phyloP scores from a whole-genome alignment of 78 protist species.

The Blattamonas nauphoetae region DNA sequence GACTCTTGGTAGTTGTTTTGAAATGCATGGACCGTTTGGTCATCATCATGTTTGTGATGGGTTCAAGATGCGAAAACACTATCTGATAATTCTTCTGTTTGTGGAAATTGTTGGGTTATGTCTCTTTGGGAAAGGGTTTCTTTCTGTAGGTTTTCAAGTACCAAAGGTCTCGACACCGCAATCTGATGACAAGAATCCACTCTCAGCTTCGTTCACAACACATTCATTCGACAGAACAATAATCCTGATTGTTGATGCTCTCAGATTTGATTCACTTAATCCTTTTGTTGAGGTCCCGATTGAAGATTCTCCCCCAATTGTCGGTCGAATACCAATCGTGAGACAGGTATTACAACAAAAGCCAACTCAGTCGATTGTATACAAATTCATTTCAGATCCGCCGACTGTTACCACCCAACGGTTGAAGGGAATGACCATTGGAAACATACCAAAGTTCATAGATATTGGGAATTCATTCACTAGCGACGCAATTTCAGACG shows the following conservation, averaged over 20 bases:
- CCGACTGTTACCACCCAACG: background rate
- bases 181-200: too few relatives aligned
- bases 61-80: too few relatives aligned
- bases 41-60: too few relatives aligned
- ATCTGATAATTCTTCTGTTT: too few relatives aligned
- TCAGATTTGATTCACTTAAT: background rate
- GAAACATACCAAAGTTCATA: background rate
- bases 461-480: background rate
- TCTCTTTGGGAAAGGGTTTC: too few relatives aligned
- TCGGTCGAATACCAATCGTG: background rate
- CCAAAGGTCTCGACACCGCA: too few relatives aligned
- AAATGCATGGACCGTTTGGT: too few relatives aligned
- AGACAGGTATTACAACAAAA: background rate
- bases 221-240: background rate
- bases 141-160: too few relatives aligned
- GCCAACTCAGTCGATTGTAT: background rate
- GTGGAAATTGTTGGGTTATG: too few relatives aligned
- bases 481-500: background rate
- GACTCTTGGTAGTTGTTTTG: too few relatives aligned
- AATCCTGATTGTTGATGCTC: background rate
- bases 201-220: too few relatives aligned
- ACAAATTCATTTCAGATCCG: background rate
- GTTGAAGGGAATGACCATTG: background rate
- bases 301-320: background rate
- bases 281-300: background rate